phyloP scores from a whole-genome alignment of 139 green algal genomes.

The Zygnema circumcarinatum region DNA sequence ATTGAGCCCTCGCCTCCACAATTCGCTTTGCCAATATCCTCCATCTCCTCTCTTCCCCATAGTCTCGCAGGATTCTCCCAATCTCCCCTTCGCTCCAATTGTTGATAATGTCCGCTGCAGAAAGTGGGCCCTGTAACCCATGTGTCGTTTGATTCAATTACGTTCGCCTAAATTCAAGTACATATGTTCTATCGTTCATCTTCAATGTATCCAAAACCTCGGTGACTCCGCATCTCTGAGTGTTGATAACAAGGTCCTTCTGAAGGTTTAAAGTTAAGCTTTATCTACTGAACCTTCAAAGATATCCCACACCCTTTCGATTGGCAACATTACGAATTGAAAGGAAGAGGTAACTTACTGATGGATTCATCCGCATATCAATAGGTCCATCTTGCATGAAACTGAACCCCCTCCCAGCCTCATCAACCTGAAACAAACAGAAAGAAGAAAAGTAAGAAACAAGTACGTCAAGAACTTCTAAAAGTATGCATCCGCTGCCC shows the following conservation, averaged over 20 bases:
- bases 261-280: no score
- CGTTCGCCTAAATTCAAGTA: no score
- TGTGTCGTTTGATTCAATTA: no score
- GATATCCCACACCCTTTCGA: no score
- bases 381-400: conserved; percentile 74
- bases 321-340: no score
- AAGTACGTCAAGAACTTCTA: background rate
- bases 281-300: no score
- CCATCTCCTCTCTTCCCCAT: conserved; percentile 92
- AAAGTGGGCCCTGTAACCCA: conserved; percentile 55
- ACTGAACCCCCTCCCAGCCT: conserved; percentile 81
- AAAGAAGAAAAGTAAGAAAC: background rate
- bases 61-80: conserved; percentile 84
- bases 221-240: no score
- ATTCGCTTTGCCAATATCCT: conserved; percentile 65
- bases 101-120: conserved; percentile 87
- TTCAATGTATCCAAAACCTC: no score
- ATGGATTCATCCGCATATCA: conserved; percentile 91
- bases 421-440: conserved; percentile 72
- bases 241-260: no score
- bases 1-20: conserved; percentile 64
- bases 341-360: conserved; percentile 30
- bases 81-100: conserved; percentile 82
- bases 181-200: no score
- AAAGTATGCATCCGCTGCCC: conserved; percentile 26